A percentile compares a stretch with the other conserved stretches of the same genome.
These are phyloP conservation scores for Fraxinus ornus DNA, from an alignment of 305 asterid species.

Conservation along the genomic window DNA sequence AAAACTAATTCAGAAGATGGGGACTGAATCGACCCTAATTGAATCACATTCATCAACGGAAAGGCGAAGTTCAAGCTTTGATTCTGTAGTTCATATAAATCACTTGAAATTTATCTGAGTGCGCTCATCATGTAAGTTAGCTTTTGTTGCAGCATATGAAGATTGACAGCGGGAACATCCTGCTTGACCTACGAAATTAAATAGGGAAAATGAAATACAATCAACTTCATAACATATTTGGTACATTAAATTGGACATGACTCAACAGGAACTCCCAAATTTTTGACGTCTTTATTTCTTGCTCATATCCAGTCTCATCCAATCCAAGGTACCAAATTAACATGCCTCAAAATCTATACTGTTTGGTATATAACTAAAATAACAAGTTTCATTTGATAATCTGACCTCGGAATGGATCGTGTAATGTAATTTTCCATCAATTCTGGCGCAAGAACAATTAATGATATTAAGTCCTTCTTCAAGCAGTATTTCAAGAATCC, in stretches of 20 bases:
- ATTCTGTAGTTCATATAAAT: neutral
- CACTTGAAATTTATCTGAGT: constrained; percentile 4
- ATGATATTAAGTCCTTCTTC: constrained; percentile 25
- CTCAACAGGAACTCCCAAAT: neutral
- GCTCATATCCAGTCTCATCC: neutral
- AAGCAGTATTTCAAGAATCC: constrained; percentile 20
- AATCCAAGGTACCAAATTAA: neutral
- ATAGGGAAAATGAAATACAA: neutral
- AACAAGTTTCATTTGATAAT: neutral
- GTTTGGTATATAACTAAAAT: neutral
- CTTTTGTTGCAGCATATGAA: constrained; percentile 25
- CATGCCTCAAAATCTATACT: neutral
- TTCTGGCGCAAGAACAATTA: constrained; percentile 13
- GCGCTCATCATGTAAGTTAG: constrained; percentile 8
- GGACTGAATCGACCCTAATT: neutral
- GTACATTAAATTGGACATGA: neutral
- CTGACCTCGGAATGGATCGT: constrained; percentile 29
- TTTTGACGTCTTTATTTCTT: neutral
- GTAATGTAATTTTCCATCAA: constrained; percentile 17
- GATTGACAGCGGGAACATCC: constrained; percentile 15
- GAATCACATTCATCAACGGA: neutral
- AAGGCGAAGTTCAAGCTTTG: neutral
- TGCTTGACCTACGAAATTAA: constrained; percentile 6
- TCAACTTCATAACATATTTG: neutral
- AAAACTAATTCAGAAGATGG: neutral